Evolutionary conservation across 2,329 filamentous ascomycete genomes (phyloP).

Genomic region (Hymenoscyphus scutula): DNA sequence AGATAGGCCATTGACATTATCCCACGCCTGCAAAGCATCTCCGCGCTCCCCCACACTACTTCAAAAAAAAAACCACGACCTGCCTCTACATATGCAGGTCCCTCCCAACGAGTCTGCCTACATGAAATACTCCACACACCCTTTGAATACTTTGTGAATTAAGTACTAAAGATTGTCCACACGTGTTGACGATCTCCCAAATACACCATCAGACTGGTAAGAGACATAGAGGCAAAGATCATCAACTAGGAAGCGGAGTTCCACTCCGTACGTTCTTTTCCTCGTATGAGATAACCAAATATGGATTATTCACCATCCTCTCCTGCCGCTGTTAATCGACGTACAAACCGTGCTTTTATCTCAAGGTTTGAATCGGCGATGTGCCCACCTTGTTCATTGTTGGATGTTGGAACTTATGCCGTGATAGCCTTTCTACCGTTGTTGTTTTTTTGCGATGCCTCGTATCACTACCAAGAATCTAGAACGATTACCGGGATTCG

Average conservation of each 20-base stretch:
- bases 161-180: not conserved
- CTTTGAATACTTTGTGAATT: not conserved
- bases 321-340: not conserved
- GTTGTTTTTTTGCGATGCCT: not conserved
- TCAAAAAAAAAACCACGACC: not conserved
- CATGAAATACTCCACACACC: not conserved
- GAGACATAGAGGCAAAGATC: no score
- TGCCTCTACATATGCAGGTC: not conserved
- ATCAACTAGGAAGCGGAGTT: no score
- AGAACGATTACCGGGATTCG: not conserved
- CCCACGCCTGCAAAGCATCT: not conserved
- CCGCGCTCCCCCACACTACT: not conserved
- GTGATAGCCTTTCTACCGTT: not conserved
- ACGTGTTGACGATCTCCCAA: no score
- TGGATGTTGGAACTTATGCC: no score
- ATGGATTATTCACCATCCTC: not conserved
- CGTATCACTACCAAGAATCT: not conserved
- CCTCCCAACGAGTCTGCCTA: not conserved
- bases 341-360: not conserved
- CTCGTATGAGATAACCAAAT: no score
- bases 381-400: no score
- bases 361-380: not conserved
- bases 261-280: no score
- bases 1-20: not conserved
- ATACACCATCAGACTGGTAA: no score